Conservation (phyloP, 352 stramenopile species). For the Phytophthora pinifolia region DNA sequence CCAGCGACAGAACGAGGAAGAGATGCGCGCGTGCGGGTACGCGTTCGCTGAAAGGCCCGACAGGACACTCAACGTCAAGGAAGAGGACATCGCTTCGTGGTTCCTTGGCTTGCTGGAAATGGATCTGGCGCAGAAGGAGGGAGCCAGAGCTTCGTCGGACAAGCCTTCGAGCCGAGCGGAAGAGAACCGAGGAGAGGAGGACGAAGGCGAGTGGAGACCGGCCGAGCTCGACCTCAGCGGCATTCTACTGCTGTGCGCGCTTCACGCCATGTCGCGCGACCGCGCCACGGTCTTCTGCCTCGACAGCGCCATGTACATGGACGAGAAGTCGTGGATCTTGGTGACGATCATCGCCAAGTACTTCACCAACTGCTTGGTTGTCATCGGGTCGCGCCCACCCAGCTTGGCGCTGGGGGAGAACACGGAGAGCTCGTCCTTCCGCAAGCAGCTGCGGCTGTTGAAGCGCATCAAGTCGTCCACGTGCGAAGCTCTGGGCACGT, state of each 20-base stretch:
- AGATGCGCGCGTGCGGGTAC: slow-evolving; percentile 18
- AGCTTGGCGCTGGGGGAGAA: slow-evolving; percentile 65
- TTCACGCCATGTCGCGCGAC: slow-evolving; percentile 78
- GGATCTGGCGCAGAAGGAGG: slow-evolving; percentile 48
- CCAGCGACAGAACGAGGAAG: slow-evolving; percentile 27
- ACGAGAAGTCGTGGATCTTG: slow-evolving; percentile 85
- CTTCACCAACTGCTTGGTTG: slow-evolving; percentile 83
- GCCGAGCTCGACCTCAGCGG: slow-evolving; percentile 68
- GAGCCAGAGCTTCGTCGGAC: slow-evolving; percentile 15
- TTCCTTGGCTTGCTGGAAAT: slow-evolving; percentile 66
- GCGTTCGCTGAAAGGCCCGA: slow-evolving; percentile 24
- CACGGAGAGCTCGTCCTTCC: slow-evolving; percentile 75
- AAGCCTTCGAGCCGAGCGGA: slow-evolving; percentile 3
- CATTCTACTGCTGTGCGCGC: slow-evolving; percentile 72
- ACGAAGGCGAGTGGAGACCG: slow-evolving; percentile 61
- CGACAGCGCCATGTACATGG: slow-evolving; percentile 88
- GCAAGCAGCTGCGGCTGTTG: slow-evolving; percentile 71
- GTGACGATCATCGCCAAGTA: slow-evolving; percentile 83
- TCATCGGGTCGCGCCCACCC: slow-evolving; percentile 70
- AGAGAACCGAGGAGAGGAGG: slow-evolving; percentile 29
- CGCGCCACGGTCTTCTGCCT: slow-evolving; percentile 73
- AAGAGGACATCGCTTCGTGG: slow-evolving; percentile 70
- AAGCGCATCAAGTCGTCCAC: slow-evolving; percentile 65
- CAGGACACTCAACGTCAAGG: slow-evolving; percentile 48
- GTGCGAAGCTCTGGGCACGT: slow-evolving; percentile 48